Evolutionary conservation across 352 stramenopile species (phyloP), one percentile per base, ranked within the genome.

Genomic region (Phytophthora hybrid): DNA sequence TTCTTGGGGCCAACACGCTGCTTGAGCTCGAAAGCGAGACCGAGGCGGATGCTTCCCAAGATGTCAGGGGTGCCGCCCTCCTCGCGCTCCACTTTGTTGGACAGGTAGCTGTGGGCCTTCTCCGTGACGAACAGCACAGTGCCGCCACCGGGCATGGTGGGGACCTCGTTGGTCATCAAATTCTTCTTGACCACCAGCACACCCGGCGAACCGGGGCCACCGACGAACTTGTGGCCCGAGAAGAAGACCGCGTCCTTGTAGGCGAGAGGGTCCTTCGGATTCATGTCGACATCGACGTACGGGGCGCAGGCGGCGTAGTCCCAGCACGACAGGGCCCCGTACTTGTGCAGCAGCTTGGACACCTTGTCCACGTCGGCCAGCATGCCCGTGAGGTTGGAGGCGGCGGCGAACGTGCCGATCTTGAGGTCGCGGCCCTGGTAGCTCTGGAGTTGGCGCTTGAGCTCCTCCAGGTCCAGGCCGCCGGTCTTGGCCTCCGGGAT

Each of bases 51-150:
- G 60, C 96, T 93, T 6, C 97, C 97, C 11, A 99, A 69, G n/a
- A 99, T 95, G 78, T 99, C 94, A 0, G 97, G 97, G 16, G 97
- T 99, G 9, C 98, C 98, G 6, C 97, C 97, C 82, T 99, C 97
- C 68, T 99, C 98, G 39, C 98, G 82, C 74, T 87, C 79, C 2
- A 77, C 72, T 21, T 62, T 73, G 81, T 98, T 98, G 23, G 88
- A 90, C 7, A 89, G 60, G 72, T 93, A 93, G 61, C 90, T 71
- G 26, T 91, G 85, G 49, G 84, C 81, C 9, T 78, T 75, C 37
- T 89, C 83, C 2, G 84, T 92, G 37, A 92, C 85, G 55, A 87
- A 88, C 37, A 91, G 68, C 37, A 90, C 80, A 21, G 78, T 87
- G 11, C 78, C 81, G 4, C 81, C 83, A 64, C 92, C 71, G 19